Conservation (phyloP, 225 moss, liverwort and hornwort species). For the Pleurozium schreberi region DNA sequence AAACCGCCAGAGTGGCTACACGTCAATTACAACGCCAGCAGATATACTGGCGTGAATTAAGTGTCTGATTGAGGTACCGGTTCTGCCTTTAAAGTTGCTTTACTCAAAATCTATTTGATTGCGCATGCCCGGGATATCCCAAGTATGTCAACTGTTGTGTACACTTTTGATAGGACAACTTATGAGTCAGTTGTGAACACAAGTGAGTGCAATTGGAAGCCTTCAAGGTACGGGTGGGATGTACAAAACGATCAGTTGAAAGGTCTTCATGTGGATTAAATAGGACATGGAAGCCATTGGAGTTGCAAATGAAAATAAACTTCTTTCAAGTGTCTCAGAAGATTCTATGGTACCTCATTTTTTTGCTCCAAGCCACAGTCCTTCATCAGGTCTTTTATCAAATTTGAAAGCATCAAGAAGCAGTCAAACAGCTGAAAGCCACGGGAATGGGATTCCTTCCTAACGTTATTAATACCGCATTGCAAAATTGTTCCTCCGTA, state of each 20-base stretch:
- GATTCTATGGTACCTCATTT: no score
- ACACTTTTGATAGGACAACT: neutral
- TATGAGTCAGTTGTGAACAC: no score
- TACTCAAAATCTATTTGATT: neutral
- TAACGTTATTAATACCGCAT: neutral
- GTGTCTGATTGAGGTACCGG: no score
- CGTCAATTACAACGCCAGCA: no score
- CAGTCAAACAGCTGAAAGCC: neutral
- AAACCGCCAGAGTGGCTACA: neutral
- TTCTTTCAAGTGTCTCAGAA: neutral
- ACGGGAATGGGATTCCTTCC: neutral
- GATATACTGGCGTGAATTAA: neutral
- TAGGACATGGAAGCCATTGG: no score
- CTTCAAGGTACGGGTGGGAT: neutral
- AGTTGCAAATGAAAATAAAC: no score
- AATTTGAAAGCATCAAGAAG: neutral
- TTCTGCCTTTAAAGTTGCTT: neutral
- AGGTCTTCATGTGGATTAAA: no score
- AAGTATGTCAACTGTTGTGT: neutral
- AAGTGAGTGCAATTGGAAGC: no score
- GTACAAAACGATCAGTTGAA: neutral
- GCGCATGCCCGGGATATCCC: neutral
- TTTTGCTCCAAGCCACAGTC: no score
- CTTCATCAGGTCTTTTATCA: neutral
- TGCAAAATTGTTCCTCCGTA: neutral